Percentiles rank a stretch among this genome's conserved stretches.
Conservation (phyloP, 768 basidiomycete genomes). For the Infundibulicybe gibba region DNA sequence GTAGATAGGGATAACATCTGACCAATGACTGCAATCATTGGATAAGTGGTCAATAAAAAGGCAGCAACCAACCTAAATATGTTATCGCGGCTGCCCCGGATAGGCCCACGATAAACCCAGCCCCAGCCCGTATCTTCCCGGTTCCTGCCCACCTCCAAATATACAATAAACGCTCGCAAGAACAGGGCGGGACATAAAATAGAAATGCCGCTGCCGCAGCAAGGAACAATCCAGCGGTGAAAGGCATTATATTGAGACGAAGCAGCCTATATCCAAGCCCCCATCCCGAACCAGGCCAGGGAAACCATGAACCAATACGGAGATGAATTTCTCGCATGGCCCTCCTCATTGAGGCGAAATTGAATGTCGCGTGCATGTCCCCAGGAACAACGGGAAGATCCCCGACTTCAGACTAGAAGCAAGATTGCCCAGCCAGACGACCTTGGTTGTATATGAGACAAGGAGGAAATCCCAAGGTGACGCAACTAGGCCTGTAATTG, state of each 20-base stretch:
- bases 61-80: constrained; percentile 25
- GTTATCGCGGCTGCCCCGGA: constrained; percentile 27
- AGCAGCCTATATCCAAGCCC: constrained; percentile 57
- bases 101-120: constrained; percentile 53
- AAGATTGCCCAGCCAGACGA: constrained; percentile 79
- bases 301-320: constrained; percentile 53
- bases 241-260: constrained; percentile 43
- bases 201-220: constrained; percentile 56
- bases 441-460: constrained; percentile 88
- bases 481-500: constrained; percentile 35
- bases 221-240: constrained; percentile 42
- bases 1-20: constrained; percentile 73
- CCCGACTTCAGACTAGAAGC: constrained; percentile 78
- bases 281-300: constrained; percentile 62
- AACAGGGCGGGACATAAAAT: constrained; percentile 68
- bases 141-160: constrained; percentile 60
- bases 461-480: constrained; percentile 61
- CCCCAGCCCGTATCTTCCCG: constrained; percentile 65
- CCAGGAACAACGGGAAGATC: constrained; percentile 82
- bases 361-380: constrained; percentile 61
- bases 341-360: constrained; percentile 63
- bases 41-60: background rate
- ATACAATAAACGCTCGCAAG: constrained; percentile 53
- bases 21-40: constrained; percentile 45
- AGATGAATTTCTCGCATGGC: constrained; percentile 50